phyloP scores from a whole-genome alignment of 208 protist genomes.

The Phytomonas sp. region DNA sequence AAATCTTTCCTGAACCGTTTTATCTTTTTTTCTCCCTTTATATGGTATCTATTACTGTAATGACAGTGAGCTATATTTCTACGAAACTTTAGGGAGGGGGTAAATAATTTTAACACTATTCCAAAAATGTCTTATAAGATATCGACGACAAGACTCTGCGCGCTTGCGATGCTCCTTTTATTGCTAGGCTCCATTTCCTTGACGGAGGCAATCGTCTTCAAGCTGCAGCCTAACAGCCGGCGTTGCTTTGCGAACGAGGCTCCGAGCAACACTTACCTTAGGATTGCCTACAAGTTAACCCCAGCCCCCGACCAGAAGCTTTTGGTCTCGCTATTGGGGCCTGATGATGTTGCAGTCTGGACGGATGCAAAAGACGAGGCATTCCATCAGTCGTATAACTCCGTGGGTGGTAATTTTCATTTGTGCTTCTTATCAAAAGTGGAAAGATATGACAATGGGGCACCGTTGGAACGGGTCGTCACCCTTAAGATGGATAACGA shows the following conservation, averaged over 20 bases:
- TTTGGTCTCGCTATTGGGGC: slow-evolving; percentile 24
- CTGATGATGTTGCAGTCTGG: slow-evolving; percentile 6
- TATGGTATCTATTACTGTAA: neutral
- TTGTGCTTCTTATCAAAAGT: slow-evolving; percentile 60
- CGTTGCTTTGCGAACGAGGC: slow-evolving; percentile 85
- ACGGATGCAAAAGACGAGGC: neutral
- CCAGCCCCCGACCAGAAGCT: slow-evolving; percentile 59
- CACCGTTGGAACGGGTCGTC: slow-evolving; percentile 11
- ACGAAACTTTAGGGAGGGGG: neutral
- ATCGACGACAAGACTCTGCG: neutral
- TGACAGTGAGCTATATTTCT: neutral
- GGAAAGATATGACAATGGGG: neutral
- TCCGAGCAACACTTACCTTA: slow-evolving; percentile 43
- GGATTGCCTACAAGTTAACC: slow-evolving; percentile 38
- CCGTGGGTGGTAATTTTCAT: slow-evolving; percentile 49
- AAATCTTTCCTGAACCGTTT: slow-evolving; percentile 7
- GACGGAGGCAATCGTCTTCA: slow-evolving; percentile 34
- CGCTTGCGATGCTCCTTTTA: neutral
- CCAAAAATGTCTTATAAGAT: neutral
- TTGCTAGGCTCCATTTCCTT: slow-evolving; percentile 11
- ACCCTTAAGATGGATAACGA: slow-evolving; percentile 33
- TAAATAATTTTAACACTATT: slow-evolving; percentile 3
- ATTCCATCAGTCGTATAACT: slow-evolving; percentile 19
- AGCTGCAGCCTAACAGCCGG: slow-evolving; percentile 33
- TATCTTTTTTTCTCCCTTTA: slow-evolving; percentile 8